Evolutionary conservation across 371 early-diverging fungal species (phyloP), one percentile per base, ranked within the genome.

Genomic region (Mortierella sp.): DNA sequence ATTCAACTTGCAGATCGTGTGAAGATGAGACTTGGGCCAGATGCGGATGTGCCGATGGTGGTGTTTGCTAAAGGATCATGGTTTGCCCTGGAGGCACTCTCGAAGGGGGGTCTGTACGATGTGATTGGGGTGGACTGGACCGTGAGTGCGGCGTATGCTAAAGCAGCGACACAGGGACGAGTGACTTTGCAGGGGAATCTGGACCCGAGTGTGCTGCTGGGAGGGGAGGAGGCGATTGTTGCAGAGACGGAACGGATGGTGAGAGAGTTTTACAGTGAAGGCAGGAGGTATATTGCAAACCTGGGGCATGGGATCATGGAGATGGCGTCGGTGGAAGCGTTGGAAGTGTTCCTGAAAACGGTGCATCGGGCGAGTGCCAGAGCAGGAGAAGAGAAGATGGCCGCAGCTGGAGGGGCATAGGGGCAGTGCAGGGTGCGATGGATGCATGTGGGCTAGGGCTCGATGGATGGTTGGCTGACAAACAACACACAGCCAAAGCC

Each of bases 291-390:
- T 63, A 96, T 98, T 74, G 97, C 91, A 45, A 98, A 98, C 70
- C 81, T 98, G 60, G 99, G 99, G 24, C 98, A 98, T 79, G 99
- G 99, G 31, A 95, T 96, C 78, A 78, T 90, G 64, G 93, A 93
- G 12, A 81, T 80, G 18, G 91, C 91, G 54, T 86, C 87, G 53
- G 90, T 92, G 8, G 93, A 93, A 63, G 87, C 84, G 24, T 79
- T 94, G 54, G 84, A 82, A 38, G 83, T 87, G 18, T 94, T 91
- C 67, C 64, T 94, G 54, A 90, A 92, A 72, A 83, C 89, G 10
- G 87, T 92, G 19, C 65, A 74, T 28, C 62, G 65, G 41, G 58
- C 64, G 58, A 45, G 64, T 38, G 70, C 57, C 3, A 43, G 56
- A 56, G 61, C 53, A 3, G 48, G 55, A 50, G n/a, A 13, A 6